phyloP scores from a whole-genome alignment of 2,329 filamentous ascomycete genomes.

The Talaromyces sp. region DNA sequence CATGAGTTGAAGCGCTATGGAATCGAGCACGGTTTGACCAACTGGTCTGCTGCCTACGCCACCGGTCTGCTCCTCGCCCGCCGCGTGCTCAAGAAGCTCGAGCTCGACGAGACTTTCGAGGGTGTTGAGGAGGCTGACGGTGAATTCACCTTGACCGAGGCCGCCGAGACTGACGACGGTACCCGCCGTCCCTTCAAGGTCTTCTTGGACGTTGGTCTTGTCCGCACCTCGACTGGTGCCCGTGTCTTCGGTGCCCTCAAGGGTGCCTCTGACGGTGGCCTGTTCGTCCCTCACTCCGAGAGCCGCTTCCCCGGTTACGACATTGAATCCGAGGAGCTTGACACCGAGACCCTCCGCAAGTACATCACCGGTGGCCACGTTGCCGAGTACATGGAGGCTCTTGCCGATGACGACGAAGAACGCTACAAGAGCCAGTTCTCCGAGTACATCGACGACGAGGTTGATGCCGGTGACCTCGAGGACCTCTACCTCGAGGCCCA shows the following conservation, averaged over 20 bases:
- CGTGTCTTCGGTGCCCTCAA: slow-evolving; percentile 99
- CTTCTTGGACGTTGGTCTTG: slow-evolving; percentile 95
- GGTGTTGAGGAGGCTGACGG: slow-evolving; percentile 97
- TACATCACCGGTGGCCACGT: slow-evolving; percentile 99
- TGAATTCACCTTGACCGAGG: slow-evolving; percentile 94
- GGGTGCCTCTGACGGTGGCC: slow-evolving; percentile 96
- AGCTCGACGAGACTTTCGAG: slow-evolving; percentile 83
- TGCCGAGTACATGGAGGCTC: slow-evolving; percentile 99
- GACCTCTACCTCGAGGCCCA: slow-evolving; percentile 94
- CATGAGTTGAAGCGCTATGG: slow-evolving; percentile 98
- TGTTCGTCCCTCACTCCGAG: slow-evolving; percentile 96
- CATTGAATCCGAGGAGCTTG: slow-evolving; percentile 95
- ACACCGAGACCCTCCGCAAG: slow-evolving; percentile 92
- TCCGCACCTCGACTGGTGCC: slow-evolving; percentile 95
- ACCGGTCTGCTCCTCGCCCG: slow-evolving; percentile 96
- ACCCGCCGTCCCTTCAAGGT: slow-evolving; percentile 96
- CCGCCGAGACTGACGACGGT: slow-evolving; percentile 80
- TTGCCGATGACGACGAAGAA: slow-evolving; percentile 99
- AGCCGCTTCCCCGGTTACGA: slow-evolving; percentile 99
- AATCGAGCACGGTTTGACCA: slow-evolving; percentile 97
- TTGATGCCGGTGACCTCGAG: slow-evolving; percentile 95
- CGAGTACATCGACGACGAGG: slow-evolving; percentile 93
- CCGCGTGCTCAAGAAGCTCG: slow-evolving; percentile 94
- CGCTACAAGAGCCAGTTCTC: slow-evolving; percentile 98
- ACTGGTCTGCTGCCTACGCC: slow-evolving; percentile 97